Base-by-base conservation (phyloP, 2,329 filamentous ascomycete species). In the Alternaria sp. region DNA sequence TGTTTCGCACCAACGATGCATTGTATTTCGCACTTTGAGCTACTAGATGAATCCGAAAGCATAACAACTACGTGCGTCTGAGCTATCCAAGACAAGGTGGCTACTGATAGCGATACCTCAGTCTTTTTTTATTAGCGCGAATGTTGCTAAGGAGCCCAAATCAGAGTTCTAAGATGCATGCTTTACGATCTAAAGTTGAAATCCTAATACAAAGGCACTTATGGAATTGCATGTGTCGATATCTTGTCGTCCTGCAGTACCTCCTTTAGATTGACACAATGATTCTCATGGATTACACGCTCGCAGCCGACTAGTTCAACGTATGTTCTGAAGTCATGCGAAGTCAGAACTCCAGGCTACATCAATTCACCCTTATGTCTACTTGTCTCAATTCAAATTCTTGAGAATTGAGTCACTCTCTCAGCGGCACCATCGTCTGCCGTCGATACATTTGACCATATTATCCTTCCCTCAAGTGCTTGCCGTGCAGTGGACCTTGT, bases 11-110 rank as follows among this genome's bases (percentile, higher is more conserved):
- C 46, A 18, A 25, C 18, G 5, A 12, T 2, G 14, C 14, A n/a
- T n/a, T 36, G 18, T 0, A n/a, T 25, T 25, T 11, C 1, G 14
- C 22, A 49, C 10, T 3, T 36, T 1, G 5, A 36, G 20, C 20
- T n/a, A 25, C 22, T 4, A n/a, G 20, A 25, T 5, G 28, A 14
- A 3, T 9, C n/a, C 8, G 10, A 5, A n/a, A 36, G 20, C 40
- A 25, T 9, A 8, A 12, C 18, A 9, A 14, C n/a, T 40, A 34
- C 30, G 20, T 49, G 1, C 1, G 6, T 34, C 1, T 5, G 14
- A 11, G 6, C 5, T 5, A 2, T 16, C 40, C 9, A 22, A 3
- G 1, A 16, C 0, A 25, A 8, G 0, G 5, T 43, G 12, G 20
- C 25, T 1, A 22, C 18, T 12, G 5, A 20, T 12, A 7, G 18